Evolutionary conservation across 2,329 filamentous ascomycete genomes (phyloP).

Genomic region (Pleoardoris graminearum): DNA sequence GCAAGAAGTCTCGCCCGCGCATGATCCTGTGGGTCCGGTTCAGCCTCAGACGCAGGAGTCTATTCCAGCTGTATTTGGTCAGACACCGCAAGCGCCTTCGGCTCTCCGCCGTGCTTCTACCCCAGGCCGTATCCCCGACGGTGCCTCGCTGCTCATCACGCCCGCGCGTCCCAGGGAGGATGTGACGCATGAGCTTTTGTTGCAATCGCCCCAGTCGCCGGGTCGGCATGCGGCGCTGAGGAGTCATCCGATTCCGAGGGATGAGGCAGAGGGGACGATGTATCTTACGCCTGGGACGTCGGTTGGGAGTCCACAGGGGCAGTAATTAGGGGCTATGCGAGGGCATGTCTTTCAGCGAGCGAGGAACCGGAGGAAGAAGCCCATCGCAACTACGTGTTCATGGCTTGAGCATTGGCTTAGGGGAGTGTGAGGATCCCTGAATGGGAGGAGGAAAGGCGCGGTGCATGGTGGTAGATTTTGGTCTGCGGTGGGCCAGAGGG

Average conservation of each 20-base stretch:
- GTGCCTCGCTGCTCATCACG: background rate
- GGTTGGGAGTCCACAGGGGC: background rate
- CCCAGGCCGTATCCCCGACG: background rate
- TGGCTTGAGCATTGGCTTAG: no score
- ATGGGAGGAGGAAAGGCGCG: no score
- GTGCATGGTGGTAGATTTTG: no score
- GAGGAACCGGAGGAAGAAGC: no score
- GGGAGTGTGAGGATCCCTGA: no score
- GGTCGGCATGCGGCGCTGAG: slow-evolving; percentile 1
- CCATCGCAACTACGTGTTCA: no score
- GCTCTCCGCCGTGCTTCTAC: background rate
- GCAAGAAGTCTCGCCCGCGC: background rate
- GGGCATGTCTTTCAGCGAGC: no score
- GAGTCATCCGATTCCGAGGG: slow-evolving; percentile 5
- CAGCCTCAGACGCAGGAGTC: background rate
- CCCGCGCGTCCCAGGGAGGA: background rate
- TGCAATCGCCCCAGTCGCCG: background rate
- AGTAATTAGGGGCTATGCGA: background rate
- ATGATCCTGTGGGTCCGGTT: background rate
- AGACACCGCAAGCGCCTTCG: background rate
- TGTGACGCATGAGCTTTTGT: background rate
- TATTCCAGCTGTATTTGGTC: background rate
- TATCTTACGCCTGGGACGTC: background rate
- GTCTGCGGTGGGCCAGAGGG: no score
- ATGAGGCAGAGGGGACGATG: background rate